phyloP scores from a whole-genome alignment of 139 green algal species.

The Coelastrella sp. region DNA sequence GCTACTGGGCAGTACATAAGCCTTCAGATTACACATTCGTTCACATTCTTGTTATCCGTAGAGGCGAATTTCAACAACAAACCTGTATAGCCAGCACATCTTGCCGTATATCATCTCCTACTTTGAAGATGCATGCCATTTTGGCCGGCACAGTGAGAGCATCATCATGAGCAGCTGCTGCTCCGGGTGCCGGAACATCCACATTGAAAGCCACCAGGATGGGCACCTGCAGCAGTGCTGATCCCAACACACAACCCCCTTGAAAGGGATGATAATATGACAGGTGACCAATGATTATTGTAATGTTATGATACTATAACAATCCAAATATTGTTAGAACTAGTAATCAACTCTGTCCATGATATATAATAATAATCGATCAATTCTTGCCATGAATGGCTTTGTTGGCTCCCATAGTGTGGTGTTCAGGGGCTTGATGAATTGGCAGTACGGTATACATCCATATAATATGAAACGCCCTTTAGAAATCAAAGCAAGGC shows the following conservation, averaged over 20 bases:
- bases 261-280: not conserved
- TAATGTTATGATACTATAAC: too few relatives aligned
- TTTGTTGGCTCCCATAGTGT: too few relatives aligned
- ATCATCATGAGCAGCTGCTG: not conserved
- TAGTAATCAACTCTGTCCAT: too few relatives aligned
- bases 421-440: too few relatives aligned
- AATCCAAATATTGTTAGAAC: too few relatives aligned
- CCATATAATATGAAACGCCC: too few relatives aligned
- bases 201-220: conserved; percentile 94
- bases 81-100: conserved; percentile 98
- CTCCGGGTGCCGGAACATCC: conserved; percentile 37
- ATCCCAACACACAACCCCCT: not conserved
- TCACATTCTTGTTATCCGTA: too few relatives aligned
- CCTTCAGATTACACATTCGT: not conserved
- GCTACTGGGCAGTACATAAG: not conserved
- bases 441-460: too few relatives aligned
- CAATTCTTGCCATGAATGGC: too few relatives aligned
- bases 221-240: conserved; percentile 78
- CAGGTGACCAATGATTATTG: too few relatives aligned
- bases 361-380: too few relatives aligned
- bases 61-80: not conserved
- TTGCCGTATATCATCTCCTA: conserved; percentile 96
- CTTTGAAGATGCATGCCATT: conserved; percentile 94
- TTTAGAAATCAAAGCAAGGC: too few relatives aligned
- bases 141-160: conserved; percentile 18